These are phyloP conservation scores for Hypoxylon sp. DNA, from an alignment of 2,329 filamentous ascomycete genomes.

Conservation along the genomic window DNA sequence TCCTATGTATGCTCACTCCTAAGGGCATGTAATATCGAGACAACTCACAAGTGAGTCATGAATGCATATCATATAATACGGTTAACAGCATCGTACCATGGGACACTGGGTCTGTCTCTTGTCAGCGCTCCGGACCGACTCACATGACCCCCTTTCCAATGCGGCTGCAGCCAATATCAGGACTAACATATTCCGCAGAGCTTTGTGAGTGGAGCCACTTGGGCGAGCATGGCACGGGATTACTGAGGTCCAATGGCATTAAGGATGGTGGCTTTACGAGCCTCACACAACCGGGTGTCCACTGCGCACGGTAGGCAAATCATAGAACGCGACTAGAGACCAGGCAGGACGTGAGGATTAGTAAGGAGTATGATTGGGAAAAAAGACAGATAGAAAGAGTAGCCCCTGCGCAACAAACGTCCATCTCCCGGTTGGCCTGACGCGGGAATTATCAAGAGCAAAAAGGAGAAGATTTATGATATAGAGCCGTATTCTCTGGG, in stretches of 20 bases:
- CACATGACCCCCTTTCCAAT: constrained; percentile 15
- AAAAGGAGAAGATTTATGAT: constrained; percentile 66
- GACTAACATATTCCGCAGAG: constrained; percentile 11
- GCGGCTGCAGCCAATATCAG: constrained; percentile 12
- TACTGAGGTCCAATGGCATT: not conserved
- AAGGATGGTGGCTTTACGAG: constrained; percentile 1
- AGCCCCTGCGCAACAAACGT: constrained; percentile 53
- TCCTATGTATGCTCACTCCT: not conserved
- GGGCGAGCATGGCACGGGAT: not conserved
- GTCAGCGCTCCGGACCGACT: constrained; percentile 1
- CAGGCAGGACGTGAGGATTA: constrained; percentile 52
- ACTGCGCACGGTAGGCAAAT: constrained; percentile 13
- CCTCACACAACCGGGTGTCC: not conserved
- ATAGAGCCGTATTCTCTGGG: constrained; percentile 59
- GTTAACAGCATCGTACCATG: constrained; percentile 6
- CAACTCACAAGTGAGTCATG: not conserved
- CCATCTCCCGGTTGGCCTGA: constrained; percentile 54
- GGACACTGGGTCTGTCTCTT: not conserved
- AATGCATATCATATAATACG: not conserved
- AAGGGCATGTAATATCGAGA: not conserved
- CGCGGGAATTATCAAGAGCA: constrained; percentile 58
- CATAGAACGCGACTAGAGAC: constrained; percentile 25
- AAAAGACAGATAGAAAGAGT: constrained; percentile 53
- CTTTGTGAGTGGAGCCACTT: constrained; percentile 16
- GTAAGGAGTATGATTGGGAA: constrained; percentile 52